A percentile compares a stretch with the other conserved stretches of the same genome.
Conservation (phyloP, 208 protist species). For the Trypanosoma cruzi region DNA sequence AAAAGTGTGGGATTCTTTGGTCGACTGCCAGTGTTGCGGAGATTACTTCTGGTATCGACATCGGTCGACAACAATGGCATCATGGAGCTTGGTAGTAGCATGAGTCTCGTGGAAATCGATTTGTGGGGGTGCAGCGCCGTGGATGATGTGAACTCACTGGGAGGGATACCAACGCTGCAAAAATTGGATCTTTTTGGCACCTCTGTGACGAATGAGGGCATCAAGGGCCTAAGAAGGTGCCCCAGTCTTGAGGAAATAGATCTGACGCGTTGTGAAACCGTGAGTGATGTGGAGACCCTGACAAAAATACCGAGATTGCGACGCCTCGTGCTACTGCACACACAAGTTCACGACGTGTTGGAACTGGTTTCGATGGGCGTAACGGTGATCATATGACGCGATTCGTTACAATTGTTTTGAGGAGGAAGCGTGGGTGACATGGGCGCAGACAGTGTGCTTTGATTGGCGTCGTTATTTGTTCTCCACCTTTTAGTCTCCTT, state of each 20-base stretch:
- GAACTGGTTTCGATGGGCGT: conserved; percentile 1
- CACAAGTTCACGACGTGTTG: conserved; percentile 14
- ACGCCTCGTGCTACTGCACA: conserved; percentile 9
- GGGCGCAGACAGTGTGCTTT: neutral
- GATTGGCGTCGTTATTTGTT: conserved; percentile 1
- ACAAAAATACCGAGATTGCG: conserved; percentile 8
- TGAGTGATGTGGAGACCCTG: conserved; percentile 18
- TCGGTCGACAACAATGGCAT: conserved; percentile 53
- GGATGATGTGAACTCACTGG: conserved; percentile 51
- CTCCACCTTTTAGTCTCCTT: conserved; percentile 6
- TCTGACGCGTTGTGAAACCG: conserved; percentile 11
- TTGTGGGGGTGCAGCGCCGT: conserved; percentile 45
- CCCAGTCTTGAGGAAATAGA: conserved; percentile 28
- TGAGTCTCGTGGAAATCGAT: conserved; percentile 44
- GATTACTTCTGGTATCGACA: conserved; percentile 44
- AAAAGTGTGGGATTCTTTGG: conserved; percentile 16
- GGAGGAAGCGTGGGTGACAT: neutral
- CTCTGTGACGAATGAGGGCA: conserved; percentile 52
- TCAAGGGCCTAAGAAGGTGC: conserved; percentile 34
- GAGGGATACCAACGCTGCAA: conserved; percentile 36
- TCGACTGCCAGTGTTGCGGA: neutral
- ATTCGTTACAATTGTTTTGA: neutral
- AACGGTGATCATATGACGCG: conserved; percentile 9
- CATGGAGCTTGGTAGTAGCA: conserved; percentile 30
- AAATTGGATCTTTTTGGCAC: conserved; percentile 50